Evolutionary conservation across 2,329 filamentous ascomycete species (phyloP).

Genomic region (Pseudohalonectria lignicola): DNA sequence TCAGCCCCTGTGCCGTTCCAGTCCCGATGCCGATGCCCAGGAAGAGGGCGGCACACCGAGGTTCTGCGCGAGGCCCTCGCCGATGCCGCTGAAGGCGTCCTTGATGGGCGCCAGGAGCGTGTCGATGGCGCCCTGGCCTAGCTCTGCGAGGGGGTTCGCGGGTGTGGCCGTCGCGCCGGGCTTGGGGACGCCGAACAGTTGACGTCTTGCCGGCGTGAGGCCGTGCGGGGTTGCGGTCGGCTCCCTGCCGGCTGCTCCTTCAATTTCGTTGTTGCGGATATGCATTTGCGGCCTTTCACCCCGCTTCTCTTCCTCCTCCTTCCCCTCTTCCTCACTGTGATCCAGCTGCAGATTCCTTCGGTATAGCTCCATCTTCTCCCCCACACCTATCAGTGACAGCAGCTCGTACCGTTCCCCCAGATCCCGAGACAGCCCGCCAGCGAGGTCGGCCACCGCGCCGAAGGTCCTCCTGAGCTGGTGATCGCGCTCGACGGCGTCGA

Average conservation of each 20-base stretch:
- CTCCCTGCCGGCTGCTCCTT: too few relatives aligned
- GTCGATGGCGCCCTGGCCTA: background rate
- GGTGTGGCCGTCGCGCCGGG: too few relatives aligned
- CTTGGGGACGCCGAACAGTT: too few relatives aligned
- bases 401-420: constrained; percentile 2
- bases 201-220: background rate
- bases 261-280: too few relatives aligned
- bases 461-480: constrained; percentile 1
- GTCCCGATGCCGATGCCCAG: constrained; percentile 12
- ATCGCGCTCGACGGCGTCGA: background rate
- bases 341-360: too few relatives aligned
- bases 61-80: background rate
- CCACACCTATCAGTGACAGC: background rate
- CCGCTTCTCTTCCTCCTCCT: too few relatives aligned
- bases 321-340: too few relatives aligned
- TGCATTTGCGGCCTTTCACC: too few relatives aligned
- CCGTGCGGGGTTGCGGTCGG: background rate
- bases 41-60: constrained; percentile 10
- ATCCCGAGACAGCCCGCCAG: background rate
- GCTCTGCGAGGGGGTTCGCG: background rate
- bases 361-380: too few relatives aligned
- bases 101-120: constrained; percentile 1
- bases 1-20: constrained; percentile 11
- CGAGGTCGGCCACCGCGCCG: constrained; percentile 1
- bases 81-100: background rate